Evolutionary conservation across 1,139 yeast genomes (phyloP), one percentile per base, ranked within the genome.

Genomic region (Yamadazyma dushanensis): DNA sequence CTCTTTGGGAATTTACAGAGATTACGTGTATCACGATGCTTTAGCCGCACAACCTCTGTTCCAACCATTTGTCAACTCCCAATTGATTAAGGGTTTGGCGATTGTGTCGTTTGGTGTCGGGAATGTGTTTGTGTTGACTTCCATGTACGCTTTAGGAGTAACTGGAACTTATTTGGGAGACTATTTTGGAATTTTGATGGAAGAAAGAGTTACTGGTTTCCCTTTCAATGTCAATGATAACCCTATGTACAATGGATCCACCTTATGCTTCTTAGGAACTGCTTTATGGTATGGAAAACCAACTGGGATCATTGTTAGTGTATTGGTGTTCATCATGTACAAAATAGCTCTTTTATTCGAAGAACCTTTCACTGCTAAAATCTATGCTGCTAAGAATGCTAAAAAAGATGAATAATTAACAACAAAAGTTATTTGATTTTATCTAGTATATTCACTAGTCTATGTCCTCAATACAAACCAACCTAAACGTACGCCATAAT

Each of bases 121-220:
- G 20, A 89, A 89, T 47, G 62, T 87, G 7, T 75, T 92, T 38
- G 97, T 90, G 1, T 47, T 85, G 29, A 64, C 81, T 18, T 87
- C 96, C 25, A 92, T 92, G 97, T 92, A 80, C 68, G 83, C 85
- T n/a, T 72, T 92, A 47, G 98, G 98, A 16, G 78, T 92, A 44
- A 90, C 97, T 8, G 98, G 98, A 11, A 92, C 98, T 14, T 92
- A 92, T 56, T 69, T 92, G 44, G 98, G 98, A 25, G 98, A 92
- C 61, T 94, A 92, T 64, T 92, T 92, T 62, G 98, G 98, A 1
- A 90, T 92, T 53, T 75, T 92, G 53, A 92, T 90, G 95, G 79
- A 80, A 45, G 79, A 85, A 46, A 76, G 95, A 54, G 96, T 92
- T 43, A 83, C 94, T n/a, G 82, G 85, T 1, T 92, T 92, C 73